Evolutionary conservation across 1,139 yeast species (phyloP).

Genomic region (Williopsis jadinii): DNA sequence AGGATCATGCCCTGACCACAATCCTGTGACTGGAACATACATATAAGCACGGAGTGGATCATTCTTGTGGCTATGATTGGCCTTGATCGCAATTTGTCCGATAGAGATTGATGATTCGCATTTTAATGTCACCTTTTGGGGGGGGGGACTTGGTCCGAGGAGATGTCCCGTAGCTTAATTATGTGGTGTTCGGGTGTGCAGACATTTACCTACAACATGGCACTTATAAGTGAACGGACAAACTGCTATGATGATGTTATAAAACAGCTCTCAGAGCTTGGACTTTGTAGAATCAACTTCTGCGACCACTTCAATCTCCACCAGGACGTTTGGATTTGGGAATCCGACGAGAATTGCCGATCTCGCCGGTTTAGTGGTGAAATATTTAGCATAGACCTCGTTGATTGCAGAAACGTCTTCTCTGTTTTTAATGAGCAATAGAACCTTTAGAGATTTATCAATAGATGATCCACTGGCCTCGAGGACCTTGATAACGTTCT

Average conservation of each 20-base stretch:
- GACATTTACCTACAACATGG: no score
- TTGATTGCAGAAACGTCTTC: slow-evolving; percentile 39
- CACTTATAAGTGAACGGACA: no score
- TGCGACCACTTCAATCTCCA: slow-evolving; percentile 39
- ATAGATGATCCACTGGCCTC: slow-evolving; percentile 41
- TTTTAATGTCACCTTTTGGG: no score
- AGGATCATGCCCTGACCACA: no score
- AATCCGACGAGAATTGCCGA: slow-evolving; percentile 43
- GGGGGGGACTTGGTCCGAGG: no score
- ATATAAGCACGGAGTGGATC: no score
- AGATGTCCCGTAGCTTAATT: slow-evolving; percentile 20
- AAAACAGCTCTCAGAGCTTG: no score
- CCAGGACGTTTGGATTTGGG: slow-evolving; percentile 34
- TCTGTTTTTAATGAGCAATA: slow-evolving; percentile 42
- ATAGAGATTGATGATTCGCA: no score
- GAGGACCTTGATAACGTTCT: slow-evolving; percentile 37
- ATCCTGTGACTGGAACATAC: no score
- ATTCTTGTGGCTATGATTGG: no score
- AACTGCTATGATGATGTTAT: no score
- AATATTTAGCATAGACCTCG: slow-evolving; percentile 39
- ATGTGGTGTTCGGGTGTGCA: background rate
- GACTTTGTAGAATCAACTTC: background rate
- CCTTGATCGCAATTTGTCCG: no score
- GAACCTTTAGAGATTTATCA: slow-evolving; percentile 44
- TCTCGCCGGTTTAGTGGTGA: slow-evolving; percentile 46